Evolutionary conservation across 148 eudicot species (phyloP).

Genomic region (Talinum fruticosum): DNA sequence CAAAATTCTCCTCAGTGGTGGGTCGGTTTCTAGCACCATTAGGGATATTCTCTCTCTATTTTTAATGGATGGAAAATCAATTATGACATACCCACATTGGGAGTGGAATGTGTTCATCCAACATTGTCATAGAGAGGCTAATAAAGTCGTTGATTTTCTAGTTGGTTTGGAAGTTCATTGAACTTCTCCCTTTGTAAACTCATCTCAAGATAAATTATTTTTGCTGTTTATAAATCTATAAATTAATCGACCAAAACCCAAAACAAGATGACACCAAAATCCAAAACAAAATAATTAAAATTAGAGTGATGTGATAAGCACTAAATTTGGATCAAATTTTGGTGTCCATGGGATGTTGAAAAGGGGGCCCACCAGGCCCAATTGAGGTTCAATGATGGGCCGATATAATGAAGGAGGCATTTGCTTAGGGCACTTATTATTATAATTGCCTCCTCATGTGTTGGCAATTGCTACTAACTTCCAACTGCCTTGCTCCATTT

Average conservation of each 20-base stretch:
- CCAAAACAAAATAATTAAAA: not conserved
- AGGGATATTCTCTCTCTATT: not conserved
- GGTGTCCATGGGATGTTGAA: not conserved
- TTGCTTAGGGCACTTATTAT: not conserved
- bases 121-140: too few relatives aligned
- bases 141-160: too few relatives aligned
- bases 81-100: too few relatives aligned
- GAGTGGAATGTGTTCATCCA: too few relatives aligned
- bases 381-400: not conserved
- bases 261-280: not conserved
- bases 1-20: not conserved
- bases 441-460: not conserved
- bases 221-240: too few relatives aligned
- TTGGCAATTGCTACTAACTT: not conserved
- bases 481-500: not conserved
- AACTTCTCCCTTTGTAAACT: too few relatives aligned
- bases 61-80: too few relatives aligned
- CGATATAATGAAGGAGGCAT: not conserved
- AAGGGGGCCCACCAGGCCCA: not conserved
- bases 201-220: too few relatives aligned
- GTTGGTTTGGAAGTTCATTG: too few relatives aligned
- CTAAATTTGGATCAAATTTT: not conserved
- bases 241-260: not conserved
- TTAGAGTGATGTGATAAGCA: slow-evolving; percentile 5
- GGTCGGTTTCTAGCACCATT: not conserved